Base-by-base conservation (phyloP, 164 flowering plant species). In the Umbilicus rupestris region DNA sequence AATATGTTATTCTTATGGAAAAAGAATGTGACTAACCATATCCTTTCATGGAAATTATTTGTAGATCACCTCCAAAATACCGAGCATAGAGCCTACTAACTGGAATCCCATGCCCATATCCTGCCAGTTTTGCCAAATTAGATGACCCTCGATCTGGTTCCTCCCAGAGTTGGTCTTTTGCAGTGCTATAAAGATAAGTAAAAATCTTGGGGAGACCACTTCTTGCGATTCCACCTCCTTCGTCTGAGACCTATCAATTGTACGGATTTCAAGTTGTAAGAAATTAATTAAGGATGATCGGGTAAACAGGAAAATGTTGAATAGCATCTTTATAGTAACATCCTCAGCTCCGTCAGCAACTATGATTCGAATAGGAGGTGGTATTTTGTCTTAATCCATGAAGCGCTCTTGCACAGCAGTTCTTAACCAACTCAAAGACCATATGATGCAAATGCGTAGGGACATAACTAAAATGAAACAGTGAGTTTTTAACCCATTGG, bases 171-270 rank as follows among this genome's bases (percentile, higher is more conserved):
- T 96, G 97, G 62, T 84, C 84, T 62, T 66, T 84, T 15, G 96
- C 99, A 20, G 99, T 95, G 74, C 94, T 95, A 68, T 95, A 95
- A 35, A 95, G 94, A 74, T 92, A 95, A 0, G 99, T 95, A 65
- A 95, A 95, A 20, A 95, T 90, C 71, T 78, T 89, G 16, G 92
- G 84, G 35, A 95, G 94, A 59, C 99, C 99, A 62, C 99, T 95
- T 85, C 99, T 87, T 60, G 89, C 80, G 52, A 92, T 95, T 16
- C 99, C 99, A 70, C 99, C 99, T n/a, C 97, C 99, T 79, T 95
- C 99, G 78, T 95, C 99, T 47, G 99, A 92, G 28, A 90, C 84
- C 99, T 95, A 69, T 24, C 57, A 50, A 7, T 20, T 5, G 28
- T 50, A 50, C 26, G 0, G 8, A 50, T 20, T 28, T 7, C 15